Base-by-base conservation (phyloP, 352 stramenopile genomes). In the Globisporangium takayamanum region DNA sequence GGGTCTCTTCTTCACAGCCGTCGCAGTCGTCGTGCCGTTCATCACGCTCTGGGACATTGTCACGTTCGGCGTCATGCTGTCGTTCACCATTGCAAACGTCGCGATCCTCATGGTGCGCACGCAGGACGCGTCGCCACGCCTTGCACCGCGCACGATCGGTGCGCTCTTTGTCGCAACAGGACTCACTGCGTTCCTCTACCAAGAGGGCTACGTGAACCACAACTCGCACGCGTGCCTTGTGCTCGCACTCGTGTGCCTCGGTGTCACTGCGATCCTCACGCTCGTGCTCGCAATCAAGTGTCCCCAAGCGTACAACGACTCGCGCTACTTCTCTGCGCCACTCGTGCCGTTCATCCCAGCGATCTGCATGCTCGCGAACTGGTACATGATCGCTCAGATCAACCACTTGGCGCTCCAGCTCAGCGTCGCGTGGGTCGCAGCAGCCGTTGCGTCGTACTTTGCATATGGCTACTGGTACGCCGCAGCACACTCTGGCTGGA, bases 21-120 rank as follows among this genome's bases (percentile, higher is more conserved):
- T 95, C 37, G 74, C 87, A 16, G 61, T 92, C 42, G 61, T 91
- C 53, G 73, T 94, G 50, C 86, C 86, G 4, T 96, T 95, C 59
- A 67, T 72, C 46, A 73, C 69, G 18, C 67, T 96, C 6, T 92
- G 89, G 83, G 79, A 94, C 52, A 89, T 95, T 57, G 87, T 96
- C 8, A 92, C 73, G 62, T 91, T 93, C 48, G 88, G 86, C 26
- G 87, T 95, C 36, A 73, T 96, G 48, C 64, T 94, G 57, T 89
- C 80, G 28, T 95, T 96, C 66, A 89, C 89, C 61, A 69, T 94
- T 51, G 74, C 86, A n/a, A 93, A 94, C 58, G 61, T 73, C 18
- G 79, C 81, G 53, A 68, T 94, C 6, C 59, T 88, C 10, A 63
- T 94, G 44, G 62, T 84, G 15, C 81, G 84, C 55, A 86, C 70